Evolutionary conservation across 805 yeast species (phyloP).

Genomic region (Saturnispora ahearnii): DNA sequence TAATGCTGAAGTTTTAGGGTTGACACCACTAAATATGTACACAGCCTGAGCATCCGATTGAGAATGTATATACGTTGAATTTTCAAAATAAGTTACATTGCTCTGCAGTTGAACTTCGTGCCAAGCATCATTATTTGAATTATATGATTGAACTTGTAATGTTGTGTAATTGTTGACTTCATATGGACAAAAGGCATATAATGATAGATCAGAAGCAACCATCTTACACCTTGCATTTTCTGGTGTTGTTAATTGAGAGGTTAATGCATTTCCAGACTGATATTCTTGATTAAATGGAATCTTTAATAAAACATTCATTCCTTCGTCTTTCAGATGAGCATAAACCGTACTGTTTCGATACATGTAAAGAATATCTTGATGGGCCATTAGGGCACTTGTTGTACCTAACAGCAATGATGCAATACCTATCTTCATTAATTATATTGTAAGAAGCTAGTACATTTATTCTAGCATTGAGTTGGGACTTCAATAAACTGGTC

Average conservation of each 20-base stretch:
- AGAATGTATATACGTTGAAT: constrained; percentile 36
- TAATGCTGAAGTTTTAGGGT: constrained; percentile 17
- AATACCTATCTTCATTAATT: neutral
- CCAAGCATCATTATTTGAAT: constrained; percentile 18
- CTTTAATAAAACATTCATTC: constrained; percentile 16
- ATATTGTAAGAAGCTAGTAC: neutral
- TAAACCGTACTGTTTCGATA: constrained; percentile 24
- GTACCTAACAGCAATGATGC: neutral
- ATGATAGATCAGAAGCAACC: constrained; percentile 11
- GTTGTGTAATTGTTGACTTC: neutral
- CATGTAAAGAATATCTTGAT: constrained; percentile 25
- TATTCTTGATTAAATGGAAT: constrained; percentile 22
- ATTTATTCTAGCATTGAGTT: neutral
- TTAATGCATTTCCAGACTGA: constrained; percentile 15
- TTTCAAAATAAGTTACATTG: constrained; percentile 17
- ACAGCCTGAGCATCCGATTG: constrained; percentile 30
- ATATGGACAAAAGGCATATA: constrained; percentile 22
- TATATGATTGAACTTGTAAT: constrained; percentile 10
- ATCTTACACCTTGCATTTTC: constrained; percentile 15
- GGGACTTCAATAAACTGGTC: neutral
- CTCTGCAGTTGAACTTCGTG: constrained; percentile 11
- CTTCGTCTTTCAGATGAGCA: constrained; percentile 5
- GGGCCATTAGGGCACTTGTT: neutral
- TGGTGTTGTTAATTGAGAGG: constrained; percentile 18
- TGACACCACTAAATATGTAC: constrained; percentile 49